phyloP scores from a whole-genome alignment of 2,329 filamentous ascomycete species.

The Alternaria longipes region DNA sequence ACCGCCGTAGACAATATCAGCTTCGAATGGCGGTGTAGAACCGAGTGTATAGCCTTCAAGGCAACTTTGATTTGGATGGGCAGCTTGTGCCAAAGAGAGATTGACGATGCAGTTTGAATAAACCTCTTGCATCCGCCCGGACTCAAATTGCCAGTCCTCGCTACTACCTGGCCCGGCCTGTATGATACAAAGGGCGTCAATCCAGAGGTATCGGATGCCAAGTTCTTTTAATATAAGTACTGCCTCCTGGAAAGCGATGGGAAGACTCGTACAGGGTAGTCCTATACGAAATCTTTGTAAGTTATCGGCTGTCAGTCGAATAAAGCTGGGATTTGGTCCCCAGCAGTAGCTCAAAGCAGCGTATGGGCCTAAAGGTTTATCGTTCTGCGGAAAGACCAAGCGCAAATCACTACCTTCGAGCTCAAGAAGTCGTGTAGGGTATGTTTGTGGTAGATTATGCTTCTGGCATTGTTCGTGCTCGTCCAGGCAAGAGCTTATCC shows the following conservation, averaged over 20 bases:
- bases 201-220: conserved; percentile 5
- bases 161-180: neutral
- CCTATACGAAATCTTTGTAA: neutral
- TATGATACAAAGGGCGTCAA: conserved; percentile 15
- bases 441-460: neutral
- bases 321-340: neutral
- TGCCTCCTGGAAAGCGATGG: conserved; percentile 4
- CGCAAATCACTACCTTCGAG: neutral
- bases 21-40: no score
- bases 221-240: neutral
- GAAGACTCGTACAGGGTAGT: neutral
- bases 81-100: neutral
- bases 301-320: neutral
- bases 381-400: neutral
- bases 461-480: neutral
- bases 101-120: neutral
- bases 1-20: no score
- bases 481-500: neutral
- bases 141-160: neutral
- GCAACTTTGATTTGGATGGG: neutral
- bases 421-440: neutral
- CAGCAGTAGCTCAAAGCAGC: neutral
- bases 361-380: neutral
- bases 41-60: neutral
- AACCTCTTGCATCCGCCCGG: neutral